Evolutionary conservation across 2,329 filamentous ascomycete genomes (phyloP).

Genomic region (Chrysosporium keratinophilum): DNA sequence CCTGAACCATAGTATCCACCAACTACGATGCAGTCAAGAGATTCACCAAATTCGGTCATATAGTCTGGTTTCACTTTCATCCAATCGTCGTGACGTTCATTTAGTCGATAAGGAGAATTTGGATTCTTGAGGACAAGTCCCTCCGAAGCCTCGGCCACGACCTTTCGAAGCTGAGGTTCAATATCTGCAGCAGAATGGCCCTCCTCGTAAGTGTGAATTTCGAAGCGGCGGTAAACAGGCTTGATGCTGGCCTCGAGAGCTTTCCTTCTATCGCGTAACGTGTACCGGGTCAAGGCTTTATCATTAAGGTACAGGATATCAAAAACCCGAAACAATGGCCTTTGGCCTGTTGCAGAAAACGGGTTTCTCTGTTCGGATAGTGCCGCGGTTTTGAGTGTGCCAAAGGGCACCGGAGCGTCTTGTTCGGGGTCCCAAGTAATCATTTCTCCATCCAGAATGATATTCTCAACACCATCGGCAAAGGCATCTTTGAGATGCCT

Average conservation of each 20-base stretch:
- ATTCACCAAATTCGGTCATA: conserved; percentile 92
- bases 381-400: conserved; percentile 85
- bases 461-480: conserved; percentile 61
- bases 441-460: conserved; percentile 97
- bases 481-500: conserved; percentile 71
- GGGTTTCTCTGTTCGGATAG: conserved; percentile 67
- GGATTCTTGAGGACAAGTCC: conserved; percentile 92
- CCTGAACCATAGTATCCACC: conserved; percentile 91
- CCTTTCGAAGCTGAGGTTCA: conserved; percentile 66
- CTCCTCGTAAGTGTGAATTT: conserved; percentile 63
- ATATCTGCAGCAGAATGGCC: conserved; percentile 61
- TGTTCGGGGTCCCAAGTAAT: conserved; percentile 88
- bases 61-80: conserved; percentile 98
- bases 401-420: conserved; percentile 79
- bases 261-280: conserved; percentile 64
- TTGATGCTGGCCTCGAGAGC: conserved; percentile 64
- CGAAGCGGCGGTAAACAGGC: conserved; percentile 62
- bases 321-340: conserved; percentile 76
- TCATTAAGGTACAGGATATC: conserved; percentile 87
- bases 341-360: conserved; percentile 49
- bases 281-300: conserved; percentile 66
- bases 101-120: conserved; percentile 71
- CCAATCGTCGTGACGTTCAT: conserved; percentile 90
- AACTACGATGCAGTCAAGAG: conserved; percentile 77
- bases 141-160: conserved; percentile 79